phyloP scores from a whole-genome alignment of 2,329 filamentous ascomycete species.

The Arthrobotrys megalospora region DNA sequence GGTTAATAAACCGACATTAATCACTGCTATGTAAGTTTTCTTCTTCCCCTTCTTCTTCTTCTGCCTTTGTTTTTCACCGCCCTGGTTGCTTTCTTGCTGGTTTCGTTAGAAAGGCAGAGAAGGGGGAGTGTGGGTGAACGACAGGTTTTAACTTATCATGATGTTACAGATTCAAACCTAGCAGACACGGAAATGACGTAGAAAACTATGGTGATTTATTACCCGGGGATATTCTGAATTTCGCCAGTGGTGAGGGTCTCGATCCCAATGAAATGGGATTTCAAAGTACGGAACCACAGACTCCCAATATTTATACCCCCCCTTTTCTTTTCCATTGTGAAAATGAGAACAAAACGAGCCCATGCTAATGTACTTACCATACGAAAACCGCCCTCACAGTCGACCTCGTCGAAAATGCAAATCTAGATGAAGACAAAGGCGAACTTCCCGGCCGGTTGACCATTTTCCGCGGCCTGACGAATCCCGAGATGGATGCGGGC shows the following conservation, averaged over 20 bases:
- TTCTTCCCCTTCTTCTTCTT: too few relatives aligned
- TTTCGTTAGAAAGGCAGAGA: too few relatives aligned
- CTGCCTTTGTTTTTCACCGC: too few relatives aligned
- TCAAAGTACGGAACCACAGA: conserved; percentile 22
- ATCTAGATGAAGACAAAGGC: not conserved
- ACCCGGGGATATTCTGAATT: not conserved
- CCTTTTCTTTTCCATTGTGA: too few relatives aligned
- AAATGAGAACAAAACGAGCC: too few relatives aligned
- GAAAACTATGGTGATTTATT: not conserved
- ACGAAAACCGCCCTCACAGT: not conserved
- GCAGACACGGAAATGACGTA: not conserved
- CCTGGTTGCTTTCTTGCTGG: too few relatives aligned
- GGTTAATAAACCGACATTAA: too few relatives aligned
- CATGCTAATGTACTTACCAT: not conserved
- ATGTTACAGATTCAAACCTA: not conserved
- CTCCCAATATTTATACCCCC: not conserved
- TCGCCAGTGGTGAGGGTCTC: not conserved
- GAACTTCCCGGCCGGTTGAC: not conserved
- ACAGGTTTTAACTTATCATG: too few relatives aligned
- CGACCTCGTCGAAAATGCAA: conserved; percentile 21
- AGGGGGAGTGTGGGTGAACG: too few relatives aligned
- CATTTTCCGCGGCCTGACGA: conserved; percentile 12
- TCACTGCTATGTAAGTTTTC: too few relatives aligned
- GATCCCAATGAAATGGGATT: not conserved
- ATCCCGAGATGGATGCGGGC: too few relatives aligned